These are phyloP conservation scores for Pezicula radicicola DNA, from an alignment of 2,329 filamentous ascomycete genomes.

Conservation along the genomic window DNA sequence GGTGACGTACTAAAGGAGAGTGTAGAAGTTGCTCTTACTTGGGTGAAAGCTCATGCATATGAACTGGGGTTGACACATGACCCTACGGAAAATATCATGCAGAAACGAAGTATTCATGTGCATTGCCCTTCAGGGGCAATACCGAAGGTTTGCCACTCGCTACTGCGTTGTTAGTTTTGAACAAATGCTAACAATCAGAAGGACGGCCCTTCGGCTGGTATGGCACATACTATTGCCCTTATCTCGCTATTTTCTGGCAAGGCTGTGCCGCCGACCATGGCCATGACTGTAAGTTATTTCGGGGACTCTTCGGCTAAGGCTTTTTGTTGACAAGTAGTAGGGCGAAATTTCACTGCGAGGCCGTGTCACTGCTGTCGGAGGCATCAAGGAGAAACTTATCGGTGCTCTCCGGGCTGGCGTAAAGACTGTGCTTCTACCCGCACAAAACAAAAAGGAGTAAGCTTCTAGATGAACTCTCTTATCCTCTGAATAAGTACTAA, in stretches of 20 bases:
- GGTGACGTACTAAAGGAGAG: slow-evolving; percentile 96
- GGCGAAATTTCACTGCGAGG: slow-evolving; percentile 78
- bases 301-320: neutral
- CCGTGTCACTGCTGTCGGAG: slow-evolving; percentile 88
- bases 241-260: slow-evolving; percentile 87
- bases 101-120: slow-evolving; percentile 88
- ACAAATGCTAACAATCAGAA: slow-evolving; percentile 35
- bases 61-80: slow-evolving; percentile 81
- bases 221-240: slow-evolving; percentile 90
- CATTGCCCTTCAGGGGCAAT: slow-evolving; percentile 95
- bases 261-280: slow-evolving; percentile 83
- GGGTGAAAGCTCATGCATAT: slow-evolving; percentile 95
- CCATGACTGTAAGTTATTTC: slow-evolving; percentile 73
- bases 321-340: slow-evolving; percentile 16
- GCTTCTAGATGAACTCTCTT: slow-evolving; percentile 4
- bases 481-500: neutral
- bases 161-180: neutral
- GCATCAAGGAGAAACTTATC: slow-evolving; percentile 98
- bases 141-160: slow-evolving; percentile 79
- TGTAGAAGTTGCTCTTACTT: slow-evolving; percentile 91
- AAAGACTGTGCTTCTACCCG: slow-evolving; percentile 86
- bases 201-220: slow-evolving; percentile 82
- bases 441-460: slow-evolving; percentile 82
- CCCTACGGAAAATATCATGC: slow-evolving; percentile 90
- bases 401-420: slow-evolving; percentile 90